These are phyloP conservation scores for Fraxinus quadrangulata DNA, from an alignment of 257 asterid species.

Conservation along the genomic window DNA sequence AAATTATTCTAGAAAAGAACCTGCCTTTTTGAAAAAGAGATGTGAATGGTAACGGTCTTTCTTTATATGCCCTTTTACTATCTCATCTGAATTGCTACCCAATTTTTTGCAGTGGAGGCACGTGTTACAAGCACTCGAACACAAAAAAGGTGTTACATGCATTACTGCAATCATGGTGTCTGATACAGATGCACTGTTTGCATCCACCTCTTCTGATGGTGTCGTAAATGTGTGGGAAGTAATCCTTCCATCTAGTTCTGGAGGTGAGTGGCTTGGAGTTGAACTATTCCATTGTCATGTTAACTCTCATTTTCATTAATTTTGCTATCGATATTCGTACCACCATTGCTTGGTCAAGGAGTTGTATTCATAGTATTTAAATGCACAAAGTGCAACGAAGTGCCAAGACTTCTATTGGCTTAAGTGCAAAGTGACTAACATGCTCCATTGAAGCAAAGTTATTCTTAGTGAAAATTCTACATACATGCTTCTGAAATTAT, in stretches of 20 bases:
- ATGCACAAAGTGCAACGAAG: background rate
- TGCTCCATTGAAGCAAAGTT: background rate
- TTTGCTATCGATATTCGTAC: conserved; percentile 1
- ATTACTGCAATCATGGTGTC: conserved; percentile 70
- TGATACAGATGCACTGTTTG: conserved; percentile 62
- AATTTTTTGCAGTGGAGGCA: conserved; percentile 70
- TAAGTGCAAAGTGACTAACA: background rate
- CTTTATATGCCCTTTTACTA: conserved; percentile 6
- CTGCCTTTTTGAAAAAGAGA: background rate
- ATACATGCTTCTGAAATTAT: background rate
- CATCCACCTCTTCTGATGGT: conserved; percentile 93
- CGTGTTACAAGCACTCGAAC: conserved; percentile 73
- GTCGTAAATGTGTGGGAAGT: conserved; percentile 73
- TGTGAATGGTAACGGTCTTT: background rate
- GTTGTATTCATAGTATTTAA: background rate
- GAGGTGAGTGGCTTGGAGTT: conserved; percentile 50
- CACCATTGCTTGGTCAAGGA: background rate
- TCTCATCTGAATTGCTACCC: conserved; percentile 23
- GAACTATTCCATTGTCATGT: background rate
- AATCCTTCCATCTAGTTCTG: conserved; percentile 52
- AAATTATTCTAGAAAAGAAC: background rate
- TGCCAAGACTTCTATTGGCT: background rate
- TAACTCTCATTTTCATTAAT: conserved; percentile 15
- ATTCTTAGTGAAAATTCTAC: background rate
- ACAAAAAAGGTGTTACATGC: conserved; percentile 91